A percentile compares a stretch with the other conserved stretches of the same genome.
Evolutionary conservation across 2,329 filamentous ascomycete species (phyloP).

Genomic region (Samsoniella hepiali): DNA sequence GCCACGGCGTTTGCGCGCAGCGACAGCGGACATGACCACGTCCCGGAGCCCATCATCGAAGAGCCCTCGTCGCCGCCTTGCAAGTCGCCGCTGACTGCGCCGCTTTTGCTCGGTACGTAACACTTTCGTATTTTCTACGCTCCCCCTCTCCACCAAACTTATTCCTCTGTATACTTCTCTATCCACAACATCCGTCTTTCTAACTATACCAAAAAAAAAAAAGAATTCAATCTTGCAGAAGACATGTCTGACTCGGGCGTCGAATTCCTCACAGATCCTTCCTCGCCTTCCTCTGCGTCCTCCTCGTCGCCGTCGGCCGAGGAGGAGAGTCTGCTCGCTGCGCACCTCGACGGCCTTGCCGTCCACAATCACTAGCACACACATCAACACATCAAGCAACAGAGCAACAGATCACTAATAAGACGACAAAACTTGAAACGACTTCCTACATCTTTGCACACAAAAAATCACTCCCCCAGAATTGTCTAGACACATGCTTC

Average conservation of each 20-base stretch:
- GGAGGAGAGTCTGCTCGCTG: background rate
- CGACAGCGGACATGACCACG: slow-evolving; percentile 18
- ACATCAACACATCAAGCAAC: background rate
- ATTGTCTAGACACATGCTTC: background rate
- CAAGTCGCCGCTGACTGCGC: slow-evolving; percentile 23
- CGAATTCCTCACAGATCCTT: slow-evolving; percentile 13
- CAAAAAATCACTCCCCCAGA: background rate
- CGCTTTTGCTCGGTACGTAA: slow-evolving; percentile 32
- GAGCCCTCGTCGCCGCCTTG: slow-evolving; percentile 30
- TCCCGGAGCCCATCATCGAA: slow-evolving; percentile 35
- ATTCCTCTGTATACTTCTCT: background rate
- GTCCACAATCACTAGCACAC: background rate
- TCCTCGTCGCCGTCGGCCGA: background rate
- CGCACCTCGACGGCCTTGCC: background rate
- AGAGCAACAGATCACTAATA: background rate
- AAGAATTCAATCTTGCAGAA: slow-evolving; percentile 9
- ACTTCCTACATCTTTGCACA: background rate
- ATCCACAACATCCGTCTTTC: background rate
- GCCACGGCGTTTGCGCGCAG: background rate
- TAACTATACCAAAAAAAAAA: background rate
- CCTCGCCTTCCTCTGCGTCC: background rate
- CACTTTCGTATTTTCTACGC: background rate
- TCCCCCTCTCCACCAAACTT: too few species aligned
- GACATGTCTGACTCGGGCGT: slow-evolving; percentile 16
- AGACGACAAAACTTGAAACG: background rate